A percentile compares a stretch with the other conserved stretches of the same genome.
Evolutionary conservation across 2,329 filamentous ascomycete genomes (phyloP).

Genomic region (Diaporthe nobilis): DNA sequence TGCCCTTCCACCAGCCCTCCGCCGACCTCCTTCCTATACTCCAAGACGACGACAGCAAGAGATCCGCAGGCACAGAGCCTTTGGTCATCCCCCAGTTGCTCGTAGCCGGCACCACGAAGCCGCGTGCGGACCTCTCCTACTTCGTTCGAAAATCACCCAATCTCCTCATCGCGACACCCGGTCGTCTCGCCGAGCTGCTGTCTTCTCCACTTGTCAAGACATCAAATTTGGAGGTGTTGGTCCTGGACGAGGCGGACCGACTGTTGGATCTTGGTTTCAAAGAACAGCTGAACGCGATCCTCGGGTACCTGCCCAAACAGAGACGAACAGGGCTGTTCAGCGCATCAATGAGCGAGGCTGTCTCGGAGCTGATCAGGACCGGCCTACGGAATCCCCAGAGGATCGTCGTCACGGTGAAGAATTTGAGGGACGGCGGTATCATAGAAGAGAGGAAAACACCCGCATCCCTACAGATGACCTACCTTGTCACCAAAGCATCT

Average conservation of each 20-base stretch:
- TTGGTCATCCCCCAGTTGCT: slow-evolving; percentile 89
- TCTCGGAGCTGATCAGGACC: slow-evolving; percentile 92
- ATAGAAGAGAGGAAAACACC: slow-evolving; percentile 89
- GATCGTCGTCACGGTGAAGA: slow-evolving; percentile 93
- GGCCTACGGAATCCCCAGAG: slow-evolving; percentile 95
- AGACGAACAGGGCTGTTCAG: slow-evolving; percentile 94
- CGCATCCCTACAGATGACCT: slow-evolving; percentile 92
- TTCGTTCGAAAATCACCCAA: slow-evolving; percentile 91
- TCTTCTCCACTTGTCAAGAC: slow-evolving; percentile 90
- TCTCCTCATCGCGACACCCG: slow-evolving; percentile 90
- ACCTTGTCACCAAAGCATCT: slow-evolving; percentile 80
- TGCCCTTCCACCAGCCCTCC: slow-evolving; percentile 87
- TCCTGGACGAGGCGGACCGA: slow-evolving; percentile 95
- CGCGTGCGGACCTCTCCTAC: slow-evolving; percentile 86
- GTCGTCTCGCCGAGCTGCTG: slow-evolving; percentile 88
- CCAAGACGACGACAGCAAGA: slow-evolving; percentile 67
- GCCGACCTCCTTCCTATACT: slow-evolving; percentile 73
- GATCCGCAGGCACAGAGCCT: slow-evolving; percentile 59
- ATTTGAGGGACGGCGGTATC: slow-evolving; percentile 73
- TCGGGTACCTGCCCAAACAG: slow-evolving; percentile 90
- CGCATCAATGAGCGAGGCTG: slow-evolving; percentile 94
- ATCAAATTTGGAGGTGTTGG: slow-evolving; percentile 90
- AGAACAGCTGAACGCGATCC: slow-evolving; percentile 87
- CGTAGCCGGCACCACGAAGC: slow-evolving; percentile 83
- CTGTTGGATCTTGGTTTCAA: slow-evolving; percentile 95